Base-by-base conservation (phyloP, 2,329 filamentous ascomycete genomes). In the Aureobasidium namibiae region DNA sequence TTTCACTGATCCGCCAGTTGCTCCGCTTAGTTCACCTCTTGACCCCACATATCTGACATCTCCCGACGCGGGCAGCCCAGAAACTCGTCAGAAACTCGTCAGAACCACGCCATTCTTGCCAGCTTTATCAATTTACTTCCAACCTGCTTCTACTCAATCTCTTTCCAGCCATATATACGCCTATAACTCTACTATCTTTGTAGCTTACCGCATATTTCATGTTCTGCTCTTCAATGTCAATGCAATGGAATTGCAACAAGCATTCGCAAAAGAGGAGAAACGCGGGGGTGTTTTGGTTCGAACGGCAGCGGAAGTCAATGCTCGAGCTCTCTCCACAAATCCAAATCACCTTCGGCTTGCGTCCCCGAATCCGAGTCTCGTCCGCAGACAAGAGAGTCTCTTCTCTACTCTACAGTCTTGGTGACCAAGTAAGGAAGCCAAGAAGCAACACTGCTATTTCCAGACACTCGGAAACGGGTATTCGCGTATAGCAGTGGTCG, bases 241-340 rank as follows among this genome's bases (percentile, higher is more conserved):
- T 6, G n/a, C 36, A 38, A 13, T 13, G 33, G 13, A 38, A 38
- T 24, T 14, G 13, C 14, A 5, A 24, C 10, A 18, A 34, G 29
- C n/a, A 23, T 4, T 34, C n/a, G 18, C 34, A 14, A n/a, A 23
- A 16, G 46, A 21, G 18, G n/a, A 46, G 16, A 52, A 38, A 52
- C 39, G 48, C 48, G 48, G 48, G 48, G 34, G 48, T 29, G 34
- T 13, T n/a, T n/a, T 33, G 44, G 31, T 9, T 21, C 18, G 45
- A 3, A 18, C 10, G 2, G 2, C 18, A 16, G 16, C 26, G 5
- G n/a, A 3, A 14, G 48, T 52, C 48, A 52, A 26, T 52, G 48
- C 48, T 29, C 21, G 21, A 52, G 48, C 48, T 52, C 34, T 52
- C 48, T 52, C 48, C 48, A 52, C 48, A 52, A 50, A 38, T 36